These are phyloP conservation scores for Fusarium mangiferae DNA, from an alignment of 2,329 filamentous ascomycete species.

Conservation along the genomic window DNA sequence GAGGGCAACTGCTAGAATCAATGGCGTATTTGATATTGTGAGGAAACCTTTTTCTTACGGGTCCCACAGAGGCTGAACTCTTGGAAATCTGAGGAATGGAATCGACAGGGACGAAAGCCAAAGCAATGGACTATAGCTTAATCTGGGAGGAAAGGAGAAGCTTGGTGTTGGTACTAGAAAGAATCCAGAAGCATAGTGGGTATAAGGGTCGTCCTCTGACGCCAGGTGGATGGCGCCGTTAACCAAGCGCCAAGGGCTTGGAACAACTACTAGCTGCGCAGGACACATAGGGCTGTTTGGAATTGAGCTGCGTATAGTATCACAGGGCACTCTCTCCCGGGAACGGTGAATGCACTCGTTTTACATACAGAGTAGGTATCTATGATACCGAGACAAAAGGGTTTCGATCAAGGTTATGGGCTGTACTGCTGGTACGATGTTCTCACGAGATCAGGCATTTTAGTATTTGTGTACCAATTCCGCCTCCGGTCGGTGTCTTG, in stretches of 20 bases:
- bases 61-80: background rate
- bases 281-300: constrained; percentile 11
- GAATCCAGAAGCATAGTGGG: constrained; percentile 27
- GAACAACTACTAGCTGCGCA: background rate
- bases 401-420: background rate
- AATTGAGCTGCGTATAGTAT: background rate
- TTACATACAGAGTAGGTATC: background rate
- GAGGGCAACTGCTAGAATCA: background rate
- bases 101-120: constrained; percentile 26
- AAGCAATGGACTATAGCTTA: constrained; percentile 15
- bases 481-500: background rate
- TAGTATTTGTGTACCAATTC: background rate
- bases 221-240: constrained; percentile 26
- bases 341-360: background rate
- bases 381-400: background rate
- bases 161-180: constrained; percentile 22
- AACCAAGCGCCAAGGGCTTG: constrained; percentile 22
- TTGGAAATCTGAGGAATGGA: constrained; percentile 19
- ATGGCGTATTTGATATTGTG: background rate
- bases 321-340: background rate
- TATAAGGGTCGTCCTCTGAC: constrained; percentile 18
- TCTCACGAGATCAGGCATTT: background rate
- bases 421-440: background rate
- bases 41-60: constrained; percentile 11
- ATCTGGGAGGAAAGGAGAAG: constrained; percentile 18